These are phyloP conservation scores for Scopulariopsis brevicaulis DNA, from an alignment of 2,329 filamentous ascomycete species.

Conservation along the genomic window DNA sequence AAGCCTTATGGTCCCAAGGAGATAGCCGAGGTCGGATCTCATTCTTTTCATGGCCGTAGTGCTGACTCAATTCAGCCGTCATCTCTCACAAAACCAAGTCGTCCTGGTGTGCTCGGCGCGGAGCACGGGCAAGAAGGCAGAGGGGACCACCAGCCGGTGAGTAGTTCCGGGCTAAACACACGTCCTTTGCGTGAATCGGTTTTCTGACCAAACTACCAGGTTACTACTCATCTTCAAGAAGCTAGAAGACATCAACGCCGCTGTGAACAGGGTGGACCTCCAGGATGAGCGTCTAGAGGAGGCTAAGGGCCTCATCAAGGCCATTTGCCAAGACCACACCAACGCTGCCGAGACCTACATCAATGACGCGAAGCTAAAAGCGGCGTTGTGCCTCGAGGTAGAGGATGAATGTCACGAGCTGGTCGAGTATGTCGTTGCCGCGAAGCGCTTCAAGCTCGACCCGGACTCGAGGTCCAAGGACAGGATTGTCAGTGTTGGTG, in stretches of 20 bases:
- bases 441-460: constrained; percentile 58
- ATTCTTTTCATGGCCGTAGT: not conserved
- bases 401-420: constrained; percentile 72
- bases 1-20: constrained; percentile 8
- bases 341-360: constrained; percentile 57
- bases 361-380: constrained; percentile 40
- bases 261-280: constrained; percentile 37
- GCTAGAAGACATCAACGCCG: constrained; percentile 39
- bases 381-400: constrained; percentile 53
- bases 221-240: constrained; percentile 49
- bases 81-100: constrained; percentile 57
- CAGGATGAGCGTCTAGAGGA: constrained; percentile 45
- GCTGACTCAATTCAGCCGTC: constrained; percentile 5
- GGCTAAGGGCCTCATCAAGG: constrained; percentile 65
- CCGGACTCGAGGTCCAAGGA: constrained; percentile 72
- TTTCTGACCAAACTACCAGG: constrained; percentile 11
- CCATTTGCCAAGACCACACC: constrained; percentile 75
- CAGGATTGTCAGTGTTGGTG: constrained; percentile 86
- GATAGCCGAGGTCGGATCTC: not conserved
- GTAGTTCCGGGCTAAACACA: constrained; percentile 18
- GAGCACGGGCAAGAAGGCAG: constrained; percentile 86
- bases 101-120: constrained; percentile 93
- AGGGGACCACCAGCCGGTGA: constrained; percentile 91
- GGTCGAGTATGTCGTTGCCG: constrained; percentile 57
- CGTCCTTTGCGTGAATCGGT: not conserved